These are phyloP conservation scores for Diaporthe nobilis DNA, from an alignment of 2,329 filamentous ascomycete genomes.

Conservation along the genomic window DNA sequence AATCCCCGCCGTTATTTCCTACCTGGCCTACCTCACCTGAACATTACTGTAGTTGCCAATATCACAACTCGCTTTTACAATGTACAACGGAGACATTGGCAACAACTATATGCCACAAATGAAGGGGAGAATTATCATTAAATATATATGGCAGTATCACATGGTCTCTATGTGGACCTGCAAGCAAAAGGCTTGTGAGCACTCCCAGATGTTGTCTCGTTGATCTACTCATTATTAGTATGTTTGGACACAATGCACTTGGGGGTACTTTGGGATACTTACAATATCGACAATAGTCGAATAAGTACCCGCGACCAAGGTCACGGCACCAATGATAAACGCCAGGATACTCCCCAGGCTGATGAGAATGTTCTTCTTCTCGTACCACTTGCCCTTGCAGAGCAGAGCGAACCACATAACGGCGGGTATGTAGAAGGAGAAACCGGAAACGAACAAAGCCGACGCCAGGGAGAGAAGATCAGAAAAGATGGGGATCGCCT, in stretches of 20 bases:
- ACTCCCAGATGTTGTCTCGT: constrained; percentile 18
- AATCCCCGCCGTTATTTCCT: no score
- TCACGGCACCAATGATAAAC: constrained; percentile 47
- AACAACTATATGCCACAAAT: no score
- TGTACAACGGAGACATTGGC: neutral
- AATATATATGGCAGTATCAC: neutral
- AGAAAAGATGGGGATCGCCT: constrained; percentile 81
- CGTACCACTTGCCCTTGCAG: constrained; percentile 50
- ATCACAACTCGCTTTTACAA: neutral
- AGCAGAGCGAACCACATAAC: constrained; percentile 53
- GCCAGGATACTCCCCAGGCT: constrained; percentile 43
- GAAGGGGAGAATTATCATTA: neutral
- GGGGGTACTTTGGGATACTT: constrained; percentile 36
- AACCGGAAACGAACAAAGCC: constrained; percentile 65
- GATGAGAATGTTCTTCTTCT: constrained; percentile 45
- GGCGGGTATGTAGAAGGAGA: constrained; percentile 54
- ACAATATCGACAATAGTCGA: constrained; percentile 48
- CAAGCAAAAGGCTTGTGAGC: constrained; percentile 27
- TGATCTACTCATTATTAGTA: constrained; percentile 1
- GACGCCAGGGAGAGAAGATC: constrained; percentile 71
- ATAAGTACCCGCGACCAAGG: constrained; percentile 49
- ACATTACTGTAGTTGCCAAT: neutral
- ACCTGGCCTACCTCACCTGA: neutral
- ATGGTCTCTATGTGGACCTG: neutral
- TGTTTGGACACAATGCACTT: neutral